These are phyloP conservation scores for Microbotryomycetes sp. DNA, from an alignment of 1,284 basidiomycete species.

Conservation along the genomic window DNA sequence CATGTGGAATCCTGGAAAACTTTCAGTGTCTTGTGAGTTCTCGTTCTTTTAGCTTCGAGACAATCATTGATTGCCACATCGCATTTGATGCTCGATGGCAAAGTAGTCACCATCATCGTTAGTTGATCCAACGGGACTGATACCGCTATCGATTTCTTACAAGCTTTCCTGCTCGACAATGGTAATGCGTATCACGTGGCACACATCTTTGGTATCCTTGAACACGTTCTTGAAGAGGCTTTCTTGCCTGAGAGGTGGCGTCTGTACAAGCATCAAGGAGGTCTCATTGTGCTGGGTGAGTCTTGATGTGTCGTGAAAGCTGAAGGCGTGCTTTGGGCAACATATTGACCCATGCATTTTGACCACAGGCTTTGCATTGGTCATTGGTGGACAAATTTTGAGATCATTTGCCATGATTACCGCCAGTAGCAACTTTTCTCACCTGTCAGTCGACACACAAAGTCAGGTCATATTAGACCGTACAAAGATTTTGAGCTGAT, in stretches of 20 bases:
- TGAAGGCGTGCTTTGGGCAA: neutral
- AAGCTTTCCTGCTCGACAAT: conserved; percentile 95
- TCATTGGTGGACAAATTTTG: conserved; percentile 66
- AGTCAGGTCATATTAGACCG: neutral
- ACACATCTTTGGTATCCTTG: conserved; percentile 66
- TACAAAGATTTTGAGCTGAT: neutral
- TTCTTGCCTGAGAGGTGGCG: conserved; percentile 26
- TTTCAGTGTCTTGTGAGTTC: conserved; percentile 81
- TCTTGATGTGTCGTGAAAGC: neutral
- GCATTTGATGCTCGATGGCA: too few relatives aligned
- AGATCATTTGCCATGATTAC: conserved; percentile 93
- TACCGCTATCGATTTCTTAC: neutral
- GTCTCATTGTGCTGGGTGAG: conserved; percentile 30
- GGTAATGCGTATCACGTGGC: conserved; percentile 78
- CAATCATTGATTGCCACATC: too few relatives aligned
- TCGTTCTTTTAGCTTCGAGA: neutral
- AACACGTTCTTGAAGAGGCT: conserved; percentile 60
- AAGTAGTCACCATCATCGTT: too few relatives aligned
- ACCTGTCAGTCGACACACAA: conserved; percentile 46
- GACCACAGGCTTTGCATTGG: conserved; percentile 55
- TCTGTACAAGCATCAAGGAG: conserved; percentile 29
- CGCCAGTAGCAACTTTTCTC: conserved; percentile 87
- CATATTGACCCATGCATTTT: neutral
- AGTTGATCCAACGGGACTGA: neutral
- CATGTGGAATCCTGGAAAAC: conserved; percentile 87